Evolutionary conservation across 495 filamentous ascomycete species (phyloP), one percentile per base, ranked within the genome.

Genomic region (Melanomma pulvis-pyrius): DNA sequence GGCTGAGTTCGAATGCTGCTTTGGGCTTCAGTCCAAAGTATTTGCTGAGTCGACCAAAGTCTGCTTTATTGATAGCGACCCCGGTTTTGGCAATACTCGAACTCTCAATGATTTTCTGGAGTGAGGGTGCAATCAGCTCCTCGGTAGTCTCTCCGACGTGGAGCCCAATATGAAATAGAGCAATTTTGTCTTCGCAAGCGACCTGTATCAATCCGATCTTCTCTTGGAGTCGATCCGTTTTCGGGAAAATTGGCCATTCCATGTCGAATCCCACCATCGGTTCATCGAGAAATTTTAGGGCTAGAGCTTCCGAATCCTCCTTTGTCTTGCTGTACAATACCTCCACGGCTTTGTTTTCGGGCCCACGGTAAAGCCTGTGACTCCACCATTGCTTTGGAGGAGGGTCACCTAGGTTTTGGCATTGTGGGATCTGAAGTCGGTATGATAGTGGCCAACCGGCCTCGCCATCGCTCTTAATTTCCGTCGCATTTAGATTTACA

Each of bases 181-280:
- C 90, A 56, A 97, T 87, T n/a, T 89, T 88, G 53, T 87, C 84
- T 66, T 88, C 82, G 62, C 86, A 91, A 8, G 92, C 92, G 21
- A 97, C 62, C 75, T 97, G 92, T 41, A 96, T 87, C 24, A 96
- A 73, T 0, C 88, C 90, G 2, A 93, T 82, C 63, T 93, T 91
- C 80, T 48, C 81, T 72, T 57, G 63, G 68, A 52, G 69, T 74
- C 15, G 65, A 75, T 19, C 83, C 77, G n/a, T 82, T 64, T 65
- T 81, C 77, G 51, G 22, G 13, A 62, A 21, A 2, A 21, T 47
- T 1, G 52, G 50, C 92, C 92, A 97, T 78, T 97, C 92, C 69
- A 97, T 81, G 72, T 97, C 92, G 65, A 96, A 73, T 13, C 71
- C 71, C 1, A 73, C 2, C 4, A 73, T 44, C 19, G 68, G 44